These are phyloP conservation scores for Colletotrichum nymphaeae DNA, from an alignment of 2,329 filamentous ascomycete species.

Conservation along the genomic window DNA sequence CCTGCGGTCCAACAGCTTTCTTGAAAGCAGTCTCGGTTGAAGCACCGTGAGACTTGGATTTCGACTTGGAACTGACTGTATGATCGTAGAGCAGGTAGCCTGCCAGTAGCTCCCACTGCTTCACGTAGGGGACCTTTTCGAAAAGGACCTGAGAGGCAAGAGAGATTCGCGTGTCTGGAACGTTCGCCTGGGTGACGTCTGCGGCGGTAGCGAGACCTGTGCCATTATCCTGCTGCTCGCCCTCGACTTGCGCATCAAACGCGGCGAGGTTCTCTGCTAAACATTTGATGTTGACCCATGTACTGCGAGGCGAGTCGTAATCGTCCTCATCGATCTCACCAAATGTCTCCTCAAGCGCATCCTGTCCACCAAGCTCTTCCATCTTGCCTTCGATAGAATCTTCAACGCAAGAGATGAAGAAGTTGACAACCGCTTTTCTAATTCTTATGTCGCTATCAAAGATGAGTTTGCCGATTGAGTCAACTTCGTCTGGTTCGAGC, in stretches of 20 bases:
- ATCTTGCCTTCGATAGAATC: constrained; percentile 83
- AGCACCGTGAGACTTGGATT: constrained; percentile 62
- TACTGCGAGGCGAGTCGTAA: constrained; percentile 78
- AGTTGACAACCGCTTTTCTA: constrained; percentile 87
- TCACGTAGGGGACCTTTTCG: constrained; percentile 82
- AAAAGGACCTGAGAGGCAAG: constrained; percentile 88
- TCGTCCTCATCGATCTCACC: constrained; percentile 79
- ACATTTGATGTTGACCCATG: constrained; percentile 94
- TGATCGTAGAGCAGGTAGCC: constrained; percentile 95
- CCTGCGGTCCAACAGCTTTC: constrained; percentile 76
- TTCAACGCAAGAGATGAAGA: constrained; percentile 89
- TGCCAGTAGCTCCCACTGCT: constrained; percentile 88
- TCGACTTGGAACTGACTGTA: constrained; percentile 70
- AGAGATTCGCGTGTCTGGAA: constrained; percentile 83
- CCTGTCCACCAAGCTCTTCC: constrained; percentile 86
- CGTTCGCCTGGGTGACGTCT: constrained; percentile 70
- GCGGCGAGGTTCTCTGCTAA: constrained; percentile 84
- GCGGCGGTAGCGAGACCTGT: constrained; percentile 61
- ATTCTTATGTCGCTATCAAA: constrained; percentile 89
- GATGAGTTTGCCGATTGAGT: constrained; percentile 85
- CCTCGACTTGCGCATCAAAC: constrained; percentile 79
- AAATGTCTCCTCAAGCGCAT: constrained; percentile 80
- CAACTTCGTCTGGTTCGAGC: constrained; percentile 91
- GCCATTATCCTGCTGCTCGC: constrained; percentile 61
- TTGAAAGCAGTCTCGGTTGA: constrained; percentile 75